Percentiles rank a stretch among this genome's conserved stretches.
Conservation (phyloP, 176 grass and related monocot genomes). For the Ampelocalamus luodianensis region DNA sequence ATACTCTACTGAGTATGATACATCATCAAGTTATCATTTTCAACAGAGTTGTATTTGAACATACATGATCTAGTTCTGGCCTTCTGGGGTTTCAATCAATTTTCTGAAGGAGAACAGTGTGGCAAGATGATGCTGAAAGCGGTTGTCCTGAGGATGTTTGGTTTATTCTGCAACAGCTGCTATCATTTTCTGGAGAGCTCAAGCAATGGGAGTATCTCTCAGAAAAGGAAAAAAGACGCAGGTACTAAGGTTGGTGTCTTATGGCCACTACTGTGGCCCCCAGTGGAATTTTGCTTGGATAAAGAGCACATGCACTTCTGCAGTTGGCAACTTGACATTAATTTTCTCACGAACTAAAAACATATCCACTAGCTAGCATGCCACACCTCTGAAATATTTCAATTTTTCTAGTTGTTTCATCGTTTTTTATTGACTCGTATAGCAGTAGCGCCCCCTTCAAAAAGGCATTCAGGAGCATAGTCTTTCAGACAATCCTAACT, state of each 20-base stretch:
- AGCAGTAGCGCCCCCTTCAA: too few relatives aligned
- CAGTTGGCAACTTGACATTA: conserved; percentile 45
- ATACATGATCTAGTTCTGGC: conserved; percentile 23
- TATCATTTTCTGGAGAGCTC: conserved; percentile 36
- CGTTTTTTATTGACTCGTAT: conserved; percentile 21
- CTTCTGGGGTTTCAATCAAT: background rate
- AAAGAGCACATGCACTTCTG: conserved; percentile 44
- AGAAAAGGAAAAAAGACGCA: conserved; percentile 27
- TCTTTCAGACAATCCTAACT: conserved; percentile 27
- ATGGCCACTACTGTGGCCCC: conserved; percentile 30
- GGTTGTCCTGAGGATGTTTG: background rate
- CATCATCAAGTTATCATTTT: conserved; percentile 17
- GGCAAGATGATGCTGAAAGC: background rate
- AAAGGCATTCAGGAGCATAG: conserved; percentile 36
- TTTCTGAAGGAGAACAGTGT: background rate
- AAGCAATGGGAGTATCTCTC: conserved; percentile 24
- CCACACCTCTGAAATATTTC: background rate
- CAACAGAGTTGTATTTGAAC: background rate
- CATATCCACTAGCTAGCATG: conserved; percentile 39
- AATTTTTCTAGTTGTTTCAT: background rate
- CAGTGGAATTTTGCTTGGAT: conserved; percentile 42
- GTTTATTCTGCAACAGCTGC: conserved; percentile 29
- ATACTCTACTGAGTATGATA: conserved; percentile 12
- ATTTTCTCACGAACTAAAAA: conserved; percentile 41
- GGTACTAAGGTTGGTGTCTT: conserved; percentile 34